Evolutionary conservation across 148 eudicot genomes (phyloP).

Genomic region (Arctostaphylos glauca): DNA sequence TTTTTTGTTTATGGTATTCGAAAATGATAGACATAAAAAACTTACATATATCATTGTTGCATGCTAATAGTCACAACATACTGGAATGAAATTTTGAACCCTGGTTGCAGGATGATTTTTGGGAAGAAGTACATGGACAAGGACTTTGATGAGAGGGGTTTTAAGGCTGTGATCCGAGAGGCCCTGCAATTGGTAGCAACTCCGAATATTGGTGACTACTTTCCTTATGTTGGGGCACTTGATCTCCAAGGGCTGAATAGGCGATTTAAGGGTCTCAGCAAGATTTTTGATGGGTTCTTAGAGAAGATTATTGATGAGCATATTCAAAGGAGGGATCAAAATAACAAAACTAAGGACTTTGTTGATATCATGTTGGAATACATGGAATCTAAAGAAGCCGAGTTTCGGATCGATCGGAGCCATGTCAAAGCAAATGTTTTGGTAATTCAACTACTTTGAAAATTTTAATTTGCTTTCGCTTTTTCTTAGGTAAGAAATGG

Average conservation of each 20-base stretch:
- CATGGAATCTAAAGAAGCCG: conserved; percentile 27
- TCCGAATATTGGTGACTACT: conserved; percentile 36
- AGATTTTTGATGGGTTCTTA: conserved; percentile 32
- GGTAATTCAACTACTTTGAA: too few species aligned
- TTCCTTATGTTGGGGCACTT: conserved; percentile 30
- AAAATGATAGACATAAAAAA: too few species aligned
- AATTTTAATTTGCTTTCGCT: too few species aligned
- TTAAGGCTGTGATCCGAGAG: conserved; percentile 27
- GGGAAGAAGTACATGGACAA: conserved; percentile 34
- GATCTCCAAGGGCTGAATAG: conserved; percentile 33
- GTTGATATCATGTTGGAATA: conserved; percentile 25
- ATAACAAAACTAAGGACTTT: conserved; percentile 20
- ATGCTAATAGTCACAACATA: too few species aligned
- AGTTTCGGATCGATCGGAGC: conserved; percentile 27
- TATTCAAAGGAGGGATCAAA: conserved; percentile 1
- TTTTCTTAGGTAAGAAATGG: too few species aligned
- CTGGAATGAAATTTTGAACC: too few species aligned
- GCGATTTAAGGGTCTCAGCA: conserved; percentile 30
- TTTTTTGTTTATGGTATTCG: too few species aligned
- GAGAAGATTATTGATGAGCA: conserved; percentile 40
- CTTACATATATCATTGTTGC: too few species aligned
- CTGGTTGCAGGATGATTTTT: conserved; percentile 30
- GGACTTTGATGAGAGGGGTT: conserved; percentile 28
- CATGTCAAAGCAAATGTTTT: conserved; percentile 35
- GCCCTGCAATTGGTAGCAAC: conserved; percentile 19